A percentile compares a stretch with the other conserved stretches of the same genome.
Conservation (phyloP, 495 filamentous ascomycete genomes). For the Venustampulla echinocandica region DNA sequence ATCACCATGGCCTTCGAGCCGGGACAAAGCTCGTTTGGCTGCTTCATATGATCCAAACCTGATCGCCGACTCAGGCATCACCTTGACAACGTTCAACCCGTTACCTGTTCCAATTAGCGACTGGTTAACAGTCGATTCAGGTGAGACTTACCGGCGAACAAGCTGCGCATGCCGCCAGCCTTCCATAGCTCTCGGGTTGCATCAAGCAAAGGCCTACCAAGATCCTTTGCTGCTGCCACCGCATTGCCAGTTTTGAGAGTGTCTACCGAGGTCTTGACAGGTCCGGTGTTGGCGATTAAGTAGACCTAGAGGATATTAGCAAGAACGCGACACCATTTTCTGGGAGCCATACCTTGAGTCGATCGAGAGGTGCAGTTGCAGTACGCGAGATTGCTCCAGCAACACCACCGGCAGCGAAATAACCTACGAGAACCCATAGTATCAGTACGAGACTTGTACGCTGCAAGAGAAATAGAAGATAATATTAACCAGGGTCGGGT, state of each 20-base stretch:
- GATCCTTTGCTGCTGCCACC: conserved; percentile 54
- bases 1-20: conserved; percentile 82
- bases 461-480: neutral
- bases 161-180: conserved; percentile 78
- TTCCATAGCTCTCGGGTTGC: conserved; percentile 72
- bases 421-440: conserved; percentile 27
- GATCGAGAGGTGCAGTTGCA: conserved; percentile 89
- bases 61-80: conserved; percentile 96
- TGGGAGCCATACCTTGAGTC: conserved; percentile 52
- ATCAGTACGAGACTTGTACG: neutral
- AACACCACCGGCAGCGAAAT: conserved; percentile 90
- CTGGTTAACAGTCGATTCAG: conserved; percentile 4
- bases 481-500: conserved; percentile 55
- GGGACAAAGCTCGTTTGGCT: conserved; percentile 78
- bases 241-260: conserved; percentile 57
- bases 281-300: conserved; percentile 81
- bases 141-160: conserved; percentile 75
- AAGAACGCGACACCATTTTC: neutral
- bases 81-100: conserved; percentile 91
- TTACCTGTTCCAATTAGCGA: conserved; percentile 60
- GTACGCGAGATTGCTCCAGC: conserved; percentile 89
- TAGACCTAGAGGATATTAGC: conserved; percentile 47
- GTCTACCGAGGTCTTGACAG: conserved; percentile 31
- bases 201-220: conserved; percentile 56
- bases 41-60: conserved; percentile 96